Evolutionary conservation across 495 filamentous ascomycete species (phyloP), one percentile per base, ranked within the genome.

Genomic region (Tetracladium setigerum): DNA sequence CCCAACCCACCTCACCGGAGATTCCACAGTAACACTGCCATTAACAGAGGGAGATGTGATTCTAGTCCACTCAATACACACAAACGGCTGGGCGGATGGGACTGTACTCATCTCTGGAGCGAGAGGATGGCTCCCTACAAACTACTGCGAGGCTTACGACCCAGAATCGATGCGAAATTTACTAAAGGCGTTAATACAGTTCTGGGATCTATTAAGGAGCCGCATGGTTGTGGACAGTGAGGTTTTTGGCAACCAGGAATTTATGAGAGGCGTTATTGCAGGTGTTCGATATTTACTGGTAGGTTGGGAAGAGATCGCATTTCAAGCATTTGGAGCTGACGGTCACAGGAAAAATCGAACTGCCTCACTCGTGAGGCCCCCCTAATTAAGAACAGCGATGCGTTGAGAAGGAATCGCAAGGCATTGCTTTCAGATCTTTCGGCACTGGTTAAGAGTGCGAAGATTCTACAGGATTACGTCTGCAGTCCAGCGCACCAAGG

Each of bases 71-170:
- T 95, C 92, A 12, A 85, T 99, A 55, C 94, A 99, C 67, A 89
- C 87, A 41, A 99, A 95, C 70, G 94, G 94, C 57, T 99, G 94
- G 94, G 94, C 92, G 34, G 94, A 99, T 65, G 94, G 94, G 34
- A 99, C 94, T n/a, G 71, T 95, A 37, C 67, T 99, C 44, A 76
- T 85, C 44, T 85, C 87, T 11, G 92, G 91, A 14, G 84, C 84
- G 46, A 78, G 94, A 56, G 94, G 94, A 47, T 99, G 94, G 94
- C 70, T 99, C 47, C 94, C 94, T 24, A 97, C 94, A 3, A 99
- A 99, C 63, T 97, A 97, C 62, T 99, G 94, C 70, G 88, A 95
- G 62, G 77, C 86, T 10, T 99, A 95, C 62, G 86, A 95, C 52
- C 84, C 88, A 38, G 72, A 87, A 16, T 79, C 86, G 41, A 91